Evolutionary conservation across 768 basidiomycete genomes (phyloP).

Genomic region (Lyophyllum decastes): DNA sequence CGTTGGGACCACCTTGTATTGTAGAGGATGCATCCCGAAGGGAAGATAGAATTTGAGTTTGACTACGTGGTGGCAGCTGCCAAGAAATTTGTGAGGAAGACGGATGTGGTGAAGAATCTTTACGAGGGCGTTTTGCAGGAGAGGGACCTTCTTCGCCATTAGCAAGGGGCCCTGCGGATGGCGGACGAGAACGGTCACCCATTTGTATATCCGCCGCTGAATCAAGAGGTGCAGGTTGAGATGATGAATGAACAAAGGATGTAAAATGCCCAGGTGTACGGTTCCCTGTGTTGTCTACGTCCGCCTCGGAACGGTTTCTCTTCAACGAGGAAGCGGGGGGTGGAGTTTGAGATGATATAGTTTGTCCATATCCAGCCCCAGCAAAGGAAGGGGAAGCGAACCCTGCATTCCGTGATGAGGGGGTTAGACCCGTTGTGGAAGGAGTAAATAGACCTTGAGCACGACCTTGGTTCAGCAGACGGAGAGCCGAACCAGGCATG

Average conservation of each 20-base stretch:
- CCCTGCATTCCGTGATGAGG: conserved; percentile 44
- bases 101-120: conserved; percentile 42
- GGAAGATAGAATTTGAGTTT: conserved; percentile 29
- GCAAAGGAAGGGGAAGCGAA: conserved; percentile 57
- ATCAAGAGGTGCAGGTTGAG: conserved; percentile 26
- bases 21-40: conserved; percentile 23
- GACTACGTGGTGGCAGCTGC: conserved; percentile 31
- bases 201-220: conserved; percentile 44
- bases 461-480: conserved; percentile 81
- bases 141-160: conserved; percentile 68
- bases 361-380: conserved; percentile 45
- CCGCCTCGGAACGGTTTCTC: conserved; percentile 67
- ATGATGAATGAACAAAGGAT: conserved; percentile 19
- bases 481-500: conserved; percentile 84
- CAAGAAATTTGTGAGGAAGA: conserved; percentile 34
- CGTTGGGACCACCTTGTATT: conserved; percentile 39
- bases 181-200: conserved; percentile 48
- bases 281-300: conserved; percentile 44
- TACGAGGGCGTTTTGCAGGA: conserved; percentile 71
- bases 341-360: conserved; percentile 54
- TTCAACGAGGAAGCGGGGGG: conserved; percentile 53
- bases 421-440: conserved; percentile 61
- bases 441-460: conserved; percentile 87
- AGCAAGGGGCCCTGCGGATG: conserved; percentile 47
- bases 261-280: conserved; percentile 18